Percentiles rank a stretch among this genome's conserved stretches.
Evolutionary conservation across 1,284 basidiomycete species (phyloP).

Genomic region (Cerrena zonata): DNA sequence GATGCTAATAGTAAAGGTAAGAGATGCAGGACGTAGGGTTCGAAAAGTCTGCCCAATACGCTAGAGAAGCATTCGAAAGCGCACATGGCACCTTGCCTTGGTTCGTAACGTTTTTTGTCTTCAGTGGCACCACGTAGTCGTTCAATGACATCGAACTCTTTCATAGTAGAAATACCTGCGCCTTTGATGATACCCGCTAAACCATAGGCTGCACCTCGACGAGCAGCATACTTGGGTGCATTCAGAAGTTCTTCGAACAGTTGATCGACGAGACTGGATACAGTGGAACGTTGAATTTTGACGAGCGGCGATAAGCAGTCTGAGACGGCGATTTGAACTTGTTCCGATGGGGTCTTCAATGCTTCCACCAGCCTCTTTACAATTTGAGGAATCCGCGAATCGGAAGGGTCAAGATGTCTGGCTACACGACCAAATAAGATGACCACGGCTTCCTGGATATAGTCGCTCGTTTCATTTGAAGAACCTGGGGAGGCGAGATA

Average conservation of each 20-base stretch:
- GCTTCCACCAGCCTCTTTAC: conserved; percentile 89
- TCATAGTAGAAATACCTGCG: conserved; percentile 79
- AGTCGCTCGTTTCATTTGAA: conserved; percentile 72
- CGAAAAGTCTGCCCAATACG: conserved; percentile 84
- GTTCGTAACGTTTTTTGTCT: conserved; percentile 84
- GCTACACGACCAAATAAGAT: conserved; percentile 93
- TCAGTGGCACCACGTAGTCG: conserved; percentile 76
- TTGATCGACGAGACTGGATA: conserved; percentile 68
- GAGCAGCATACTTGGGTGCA: conserved; percentile 82
- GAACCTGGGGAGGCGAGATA: conserved; percentile 64
- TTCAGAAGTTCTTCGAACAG: conserved; percentile 75
- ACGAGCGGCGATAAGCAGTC: conserved; percentile 91
- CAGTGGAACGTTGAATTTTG: conserved; percentile 59
- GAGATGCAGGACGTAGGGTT: conserved; percentile 87
- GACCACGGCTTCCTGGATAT: conserved; percentile 91
- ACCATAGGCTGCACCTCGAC: conserved; percentile 94
- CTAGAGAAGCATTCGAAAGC: conserved; percentile 88
- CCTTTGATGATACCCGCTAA: conserved; percentile 91
- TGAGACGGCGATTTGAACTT: conserved; percentile 94
- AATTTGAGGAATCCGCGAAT: conserved; percentile 75
- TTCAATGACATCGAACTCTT: conserved; percentile 76
- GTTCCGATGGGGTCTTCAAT: conserved; percentile 90
- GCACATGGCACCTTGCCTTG: conserved; percentile 92
- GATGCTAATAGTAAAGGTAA: conserved; percentile 81
- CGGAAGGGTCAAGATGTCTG: conserved; percentile 75